Conservation (phyloP, 805 yeast genomes). For the Candida argentea region DNA sequence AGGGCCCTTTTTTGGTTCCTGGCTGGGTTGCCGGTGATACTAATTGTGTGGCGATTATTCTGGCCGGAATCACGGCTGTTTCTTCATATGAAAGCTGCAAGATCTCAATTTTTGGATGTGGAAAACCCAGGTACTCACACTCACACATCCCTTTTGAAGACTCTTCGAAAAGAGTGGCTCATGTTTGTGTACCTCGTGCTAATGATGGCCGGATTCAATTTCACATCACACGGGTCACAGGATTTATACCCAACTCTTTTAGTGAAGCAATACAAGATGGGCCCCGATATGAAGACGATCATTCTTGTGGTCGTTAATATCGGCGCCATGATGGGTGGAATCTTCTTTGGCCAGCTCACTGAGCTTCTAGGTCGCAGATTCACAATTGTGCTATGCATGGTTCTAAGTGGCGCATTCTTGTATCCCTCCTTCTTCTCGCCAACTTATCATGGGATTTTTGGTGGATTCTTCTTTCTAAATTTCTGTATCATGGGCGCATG, state of each 20-base stretch:
- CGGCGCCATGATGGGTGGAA: slow-evolving; percentile 62
- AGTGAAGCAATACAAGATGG: slow-evolving; percentile 38
- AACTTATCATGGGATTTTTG: slow-evolving; percentile 25
- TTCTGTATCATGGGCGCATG: slow-evolving; percentile 64
- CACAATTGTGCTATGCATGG: slow-evolving; percentile 39
- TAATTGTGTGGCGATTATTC: slow-evolving; percentile 12
- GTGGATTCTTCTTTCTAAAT: slow-evolving; percentile 55
- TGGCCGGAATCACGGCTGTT: slow-evolving; percentile 5
- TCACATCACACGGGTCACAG: slow-evolving; percentile 66
- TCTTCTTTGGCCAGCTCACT: slow-evolving; percentile 47
- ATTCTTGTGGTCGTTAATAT: slow-evolving; percentile 54
- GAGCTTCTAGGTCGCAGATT: slow-evolving; percentile 54
- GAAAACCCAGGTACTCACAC: not conserved
- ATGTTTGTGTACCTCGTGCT: slow-evolving; percentile 21
- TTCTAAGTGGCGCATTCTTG: slow-evolving; percentile 48
- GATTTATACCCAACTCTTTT: slow-evolving; percentile 62
- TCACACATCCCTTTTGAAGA: slow-evolving; percentile 1
- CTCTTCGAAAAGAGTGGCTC: slow-evolving; percentile 18
- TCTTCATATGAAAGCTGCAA: slow-evolving; percentile 2
- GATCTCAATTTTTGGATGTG: not conserved
- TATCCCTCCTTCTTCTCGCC: slow-evolving; percentile 34
- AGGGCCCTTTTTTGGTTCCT: slow-evolving; percentile 18
- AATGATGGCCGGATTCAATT: slow-evolving; percentile 60
- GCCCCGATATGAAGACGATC: slow-evolving; percentile 41
- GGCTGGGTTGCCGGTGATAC: slow-evolving; percentile 14